A percentile compares a stretch with the other conserved stretches of the same genome.
Evolutionary conservation across 805 yeast genomes (phyloP).

Genomic region (Hagleromyces aurorensis): DNA sequence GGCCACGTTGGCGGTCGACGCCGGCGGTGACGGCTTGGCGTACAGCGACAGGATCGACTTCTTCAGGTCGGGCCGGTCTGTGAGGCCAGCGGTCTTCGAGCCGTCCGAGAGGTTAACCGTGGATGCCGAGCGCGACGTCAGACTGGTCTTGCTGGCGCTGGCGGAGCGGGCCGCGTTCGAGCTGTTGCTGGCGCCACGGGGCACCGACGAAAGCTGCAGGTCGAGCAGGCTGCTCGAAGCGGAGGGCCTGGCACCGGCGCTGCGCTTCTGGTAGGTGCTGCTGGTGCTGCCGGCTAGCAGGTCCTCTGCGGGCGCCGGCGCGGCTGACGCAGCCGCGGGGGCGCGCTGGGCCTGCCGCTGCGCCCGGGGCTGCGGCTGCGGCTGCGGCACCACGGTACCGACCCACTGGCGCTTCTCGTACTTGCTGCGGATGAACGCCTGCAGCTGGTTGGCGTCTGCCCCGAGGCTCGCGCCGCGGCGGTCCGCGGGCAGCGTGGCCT

Average conservation of each 20-base stretch:
- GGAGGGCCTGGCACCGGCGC: conserved; percentile 4
- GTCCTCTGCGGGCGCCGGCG: conserved; percentile 8
- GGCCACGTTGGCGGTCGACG: conserved; percentile 12
- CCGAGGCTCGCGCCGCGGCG: conserved; percentile 45
- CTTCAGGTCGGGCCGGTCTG: conserved; percentile 82
- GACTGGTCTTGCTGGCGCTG: conserved; percentile 13
- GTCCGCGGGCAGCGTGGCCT: conserved; percentile 43
- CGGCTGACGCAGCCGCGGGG: conserved; percentile 6
- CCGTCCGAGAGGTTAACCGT: conserved; percentile 5
- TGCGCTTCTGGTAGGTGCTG: conserved; percentile 3
- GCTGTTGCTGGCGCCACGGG: conserved; percentile 8
- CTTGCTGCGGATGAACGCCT: conserved; percentile 84
- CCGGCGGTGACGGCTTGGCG: conserved; percentile 41
- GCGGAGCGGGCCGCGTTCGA: conserved; percentile 10
- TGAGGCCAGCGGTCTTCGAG: conserved; percentile 2
- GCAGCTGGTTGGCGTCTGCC: conserved; percentile 80
- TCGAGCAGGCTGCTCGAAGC: conserved; percentile 8
- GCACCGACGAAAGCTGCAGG: conserved; percentile 9
- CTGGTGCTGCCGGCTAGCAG: conserved; percentile 9
- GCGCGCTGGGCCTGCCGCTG: conserved; percentile 7
- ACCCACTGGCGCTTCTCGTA: conserved; percentile 90
- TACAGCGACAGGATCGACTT: conserved; percentile 86
- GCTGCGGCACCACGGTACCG: conserved; percentile 13
- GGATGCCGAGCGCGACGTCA: no score
- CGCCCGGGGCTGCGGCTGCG: not conserved